Percentiles rank a stretch among this genome's conserved stretches.
These are phyloP conservation scores for Gossypium gossypioides DNA, from an alignment of 441 rosid genomes.

Conservation along the genomic window DNA sequence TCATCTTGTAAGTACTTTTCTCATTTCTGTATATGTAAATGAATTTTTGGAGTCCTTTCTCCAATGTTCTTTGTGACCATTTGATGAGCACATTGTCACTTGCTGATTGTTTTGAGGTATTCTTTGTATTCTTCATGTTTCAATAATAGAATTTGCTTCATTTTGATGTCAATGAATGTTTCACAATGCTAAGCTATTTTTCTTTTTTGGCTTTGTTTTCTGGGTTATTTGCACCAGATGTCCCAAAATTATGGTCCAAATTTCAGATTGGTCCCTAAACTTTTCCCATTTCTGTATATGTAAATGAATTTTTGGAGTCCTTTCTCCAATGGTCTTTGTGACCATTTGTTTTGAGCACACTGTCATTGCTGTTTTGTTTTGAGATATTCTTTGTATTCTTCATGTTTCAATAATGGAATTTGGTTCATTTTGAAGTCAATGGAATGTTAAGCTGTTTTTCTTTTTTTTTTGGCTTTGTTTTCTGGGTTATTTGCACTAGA, in stretches of 20 bases:
- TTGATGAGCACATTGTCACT: slow-evolving; percentile 18
- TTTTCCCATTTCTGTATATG: slow-evolving; percentile 24
- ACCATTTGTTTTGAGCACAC: slow-evolving; percentile 13
- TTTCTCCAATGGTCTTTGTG: slow-evolving; percentile 15
- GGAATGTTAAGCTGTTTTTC: too few relatives aligned
- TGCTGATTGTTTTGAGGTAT: slow-evolving; percentile 7
- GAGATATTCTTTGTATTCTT: slow-evolving; percentile 12
- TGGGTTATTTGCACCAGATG: too few relatives aligned
- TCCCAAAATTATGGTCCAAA: too few relatives aligned
- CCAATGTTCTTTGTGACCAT: slow-evolving; percentile 9
- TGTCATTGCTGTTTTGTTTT: slow-evolving; percentile 8
- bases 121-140: slow-evolving; percentile 16
- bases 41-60: slow-evolving; percentile 31
- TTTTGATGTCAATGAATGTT: background rate
- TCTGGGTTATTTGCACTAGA: too few relatives aligned
- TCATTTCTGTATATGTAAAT: slow-evolving; percentile 26
- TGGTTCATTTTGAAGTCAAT: slow-evolving; percentile 1
- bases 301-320: slow-evolving; percentile 29
- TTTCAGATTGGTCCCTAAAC: background rate
- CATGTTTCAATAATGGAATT: slow-evolving; percentile 14
- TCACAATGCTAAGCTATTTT: too few relatives aligned
- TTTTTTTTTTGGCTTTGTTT: too few relatives aligned
- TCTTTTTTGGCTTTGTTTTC: too few relatives aligned
- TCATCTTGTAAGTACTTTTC: slow-evolving; percentile 10
- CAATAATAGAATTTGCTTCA: slow-evolving; percentile 13